Percentiles rank a stretch among this genome's conserved stretches.
These are phyloP conservation scores for Schwanniomyces polymorphus DNA, from an alignment of 805 yeast genomes.

Conservation along the genomic window DNA sequence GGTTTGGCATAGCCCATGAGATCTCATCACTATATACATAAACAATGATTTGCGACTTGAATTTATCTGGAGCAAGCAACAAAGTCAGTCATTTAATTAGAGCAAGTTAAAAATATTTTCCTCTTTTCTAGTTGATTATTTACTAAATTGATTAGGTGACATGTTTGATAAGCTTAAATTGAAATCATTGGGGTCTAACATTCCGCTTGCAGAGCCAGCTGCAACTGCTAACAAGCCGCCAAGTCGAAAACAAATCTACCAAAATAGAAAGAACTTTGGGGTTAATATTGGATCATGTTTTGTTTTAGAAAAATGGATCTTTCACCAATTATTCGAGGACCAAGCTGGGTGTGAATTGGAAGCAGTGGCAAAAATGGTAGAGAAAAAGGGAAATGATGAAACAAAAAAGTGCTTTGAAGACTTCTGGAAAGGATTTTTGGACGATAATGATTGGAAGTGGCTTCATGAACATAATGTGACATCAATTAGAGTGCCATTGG, in stretches of 20 bases:
- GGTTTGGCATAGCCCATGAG: neutral
- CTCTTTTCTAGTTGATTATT: neutral
- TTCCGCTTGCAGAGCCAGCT: slow-evolving; percentile 26
- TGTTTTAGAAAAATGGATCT: slow-evolving; percentile 80
- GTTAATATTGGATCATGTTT: slow-evolving; percentile 84
- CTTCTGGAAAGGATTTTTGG: slow-evolving; percentile 67
- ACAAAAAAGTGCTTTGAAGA: slow-evolving; percentile 53
- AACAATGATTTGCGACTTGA: neutral
- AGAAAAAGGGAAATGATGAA: slow-evolving; percentile 51
- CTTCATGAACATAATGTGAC: slow-evolving; percentile 66
- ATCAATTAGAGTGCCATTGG: slow-evolving; percentile 82
- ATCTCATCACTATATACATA: neutral
- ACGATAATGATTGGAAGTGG: slow-evolving; percentile 80
- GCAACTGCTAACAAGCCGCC: slow-evolving; percentile 30
- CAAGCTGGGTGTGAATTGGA: slow-evolving; percentile 70
- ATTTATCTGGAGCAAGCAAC: neutral
- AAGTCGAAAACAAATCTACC: slow-evolving; percentile 50
- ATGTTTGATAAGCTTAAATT: slow-evolving; percentile 36
- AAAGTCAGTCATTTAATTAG: no score
- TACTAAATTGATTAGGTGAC: neutral
- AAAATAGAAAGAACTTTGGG: slow-evolving; percentile 68
- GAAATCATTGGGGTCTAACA: slow-evolving; percentile 23
- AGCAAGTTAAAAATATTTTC: no score
- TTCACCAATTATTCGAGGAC: slow-evolving; percentile 57
- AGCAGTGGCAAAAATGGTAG: slow-evolving; percentile 55